A percentile compares a stretch with the other conserved stretches of the same genome.
Evolutionary conservation across 2,329 filamentous ascomycete genomes (phyloP).

Genomic region (Fragosphaeria purpurea): DNA sequence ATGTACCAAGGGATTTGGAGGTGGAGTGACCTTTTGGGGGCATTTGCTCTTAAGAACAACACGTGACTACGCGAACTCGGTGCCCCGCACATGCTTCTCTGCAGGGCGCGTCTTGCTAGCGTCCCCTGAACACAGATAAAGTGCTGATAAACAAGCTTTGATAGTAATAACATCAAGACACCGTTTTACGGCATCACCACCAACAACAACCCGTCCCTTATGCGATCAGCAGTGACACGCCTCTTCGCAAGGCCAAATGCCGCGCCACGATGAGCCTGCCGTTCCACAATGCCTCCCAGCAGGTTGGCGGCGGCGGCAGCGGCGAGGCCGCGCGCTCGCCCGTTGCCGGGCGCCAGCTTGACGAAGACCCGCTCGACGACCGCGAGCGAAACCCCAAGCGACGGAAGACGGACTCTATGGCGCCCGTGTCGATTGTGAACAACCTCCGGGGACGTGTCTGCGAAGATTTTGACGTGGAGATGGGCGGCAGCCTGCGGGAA

Average conservation of each 20-base stretch:
- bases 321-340: constrained; percentile 1
- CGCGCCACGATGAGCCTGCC: constrained; percentile 7
- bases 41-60: no score
- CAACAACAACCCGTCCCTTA: no score
- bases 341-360: neutral
- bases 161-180: no score
- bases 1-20: no score
- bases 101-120: no score
- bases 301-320: neutral
- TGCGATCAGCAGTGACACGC: no score
- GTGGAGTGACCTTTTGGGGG: neutral
- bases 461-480: constrained; percentile 1
- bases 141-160: no score
- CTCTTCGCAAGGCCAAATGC: neutral
- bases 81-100: no score
- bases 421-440: neutral
- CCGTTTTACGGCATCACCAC: no score
- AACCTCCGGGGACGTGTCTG: constrained; percentile 4
- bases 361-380: constrained; percentile 5
- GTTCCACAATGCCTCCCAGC: constrained; percentile 5
- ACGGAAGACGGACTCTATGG: constrained; percentile 3
- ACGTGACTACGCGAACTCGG: no score
- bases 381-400: constrained; percentile 10
- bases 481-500: constrained; percentile 2
- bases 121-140: no score